Percentiles rank a stretch among this genome's conserved stretches.
Evolutionary conservation across 768 basidiomycete species (phyloP).

Genomic region (Lentinula sp.): DNA sequence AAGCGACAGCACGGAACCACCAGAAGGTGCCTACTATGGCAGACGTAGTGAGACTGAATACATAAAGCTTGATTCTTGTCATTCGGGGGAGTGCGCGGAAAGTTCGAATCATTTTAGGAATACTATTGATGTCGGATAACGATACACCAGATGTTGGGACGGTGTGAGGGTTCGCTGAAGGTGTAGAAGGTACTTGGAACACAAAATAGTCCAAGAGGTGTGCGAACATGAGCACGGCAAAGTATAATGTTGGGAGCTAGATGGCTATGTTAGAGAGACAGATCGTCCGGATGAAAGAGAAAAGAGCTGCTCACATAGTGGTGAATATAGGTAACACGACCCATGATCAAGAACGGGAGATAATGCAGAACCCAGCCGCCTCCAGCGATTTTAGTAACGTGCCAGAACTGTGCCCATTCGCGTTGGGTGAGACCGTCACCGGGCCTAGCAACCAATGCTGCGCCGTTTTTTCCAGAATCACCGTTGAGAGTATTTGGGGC

Average conservation of each 20-base stretch:
- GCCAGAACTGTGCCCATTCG: slow-evolving; percentile 93
- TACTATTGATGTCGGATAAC: neutral
- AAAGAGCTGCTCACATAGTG: slow-evolving; percentile 68
- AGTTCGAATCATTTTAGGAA: neutral
- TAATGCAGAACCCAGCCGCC: slow-evolving; percentile 92
- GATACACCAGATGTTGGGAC: neutral
- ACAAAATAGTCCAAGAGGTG: slow-evolving; percentile 92
- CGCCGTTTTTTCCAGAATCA: neutral
- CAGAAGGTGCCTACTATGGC: slow-evolving; percentile 76
- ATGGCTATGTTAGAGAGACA: slow-evolving; percentile 5
- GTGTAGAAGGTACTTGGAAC: slow-evolving; percentile 37
- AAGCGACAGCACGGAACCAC: slow-evolving; percentile 91
- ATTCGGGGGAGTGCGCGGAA: slow-evolving; percentile 17
- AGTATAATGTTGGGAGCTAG: slow-evolving; percentile 94
- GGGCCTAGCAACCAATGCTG: slow-evolving; percentile 1
- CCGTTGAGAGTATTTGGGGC: neutral
- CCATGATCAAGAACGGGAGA: slow-evolving; percentile 95
- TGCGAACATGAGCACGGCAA: slow-evolving; percentile 86
- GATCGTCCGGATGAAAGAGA: slow-evolving; percentile 2
- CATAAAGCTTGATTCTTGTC: slow-evolving; percentile 58
- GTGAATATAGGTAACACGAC: slow-evolving; percentile 92
- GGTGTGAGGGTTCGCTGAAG: slow-evolving; percentile 45
- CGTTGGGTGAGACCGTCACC: slow-evolving; percentile 29
- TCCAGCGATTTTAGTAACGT: slow-evolving; percentile 87
- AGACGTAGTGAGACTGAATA: slow-evolving; percentile 58